Evolutionary conservation across 164 flowering plant genomes (phyloP), one percentile per base, ranked within the genome.

Genomic region (Liquidambar formosana): DNA sequence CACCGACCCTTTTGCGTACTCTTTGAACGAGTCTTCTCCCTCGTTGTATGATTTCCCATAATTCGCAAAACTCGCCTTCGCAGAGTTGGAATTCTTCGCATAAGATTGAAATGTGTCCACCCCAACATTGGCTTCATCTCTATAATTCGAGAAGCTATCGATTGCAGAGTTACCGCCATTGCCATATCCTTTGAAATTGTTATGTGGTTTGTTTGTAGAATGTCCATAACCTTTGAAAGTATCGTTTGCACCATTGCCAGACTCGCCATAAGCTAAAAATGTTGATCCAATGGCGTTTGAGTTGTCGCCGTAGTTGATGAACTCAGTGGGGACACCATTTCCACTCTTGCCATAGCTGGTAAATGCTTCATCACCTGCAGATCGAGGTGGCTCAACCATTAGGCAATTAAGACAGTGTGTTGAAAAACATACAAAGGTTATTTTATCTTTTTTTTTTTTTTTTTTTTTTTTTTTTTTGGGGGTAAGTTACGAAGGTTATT

Each of bases 21-120:
- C 90, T 48, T 71, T 87, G 83, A 92, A 94, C 1, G 72, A 61
- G 58, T 88, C 97, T 1, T 71, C 64, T 0, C 97, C 97, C 8
- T 38, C 75, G 45, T 89, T 94, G 69, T 87, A 78, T 0, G 95
- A 77, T 38, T 86, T 86, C 0, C 97, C 99, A 54, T 94, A 94
- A 61, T 85, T 87, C 1, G 59, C 64, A 62, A 94, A 94, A 43
- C 63, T 77, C 11, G 73, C 81, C 52, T 78, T 80, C 11, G 66
- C 88, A 0, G 89, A 58, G 25, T 77, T 84, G 5, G 94, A 78
- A 18, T 75, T 74, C 78, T 71, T 85, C 0, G 80, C 95, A 64
- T 94, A 92, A 9, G 93, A 82, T n/a, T 64, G 77, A 58, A 94
- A 94, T 1, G 88, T 48, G 52, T 89, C 93, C 15, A 78, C 86